Conservation (phyloP, 768 basidiomycete genomes). For the Clathrus columnatus region DNA sequence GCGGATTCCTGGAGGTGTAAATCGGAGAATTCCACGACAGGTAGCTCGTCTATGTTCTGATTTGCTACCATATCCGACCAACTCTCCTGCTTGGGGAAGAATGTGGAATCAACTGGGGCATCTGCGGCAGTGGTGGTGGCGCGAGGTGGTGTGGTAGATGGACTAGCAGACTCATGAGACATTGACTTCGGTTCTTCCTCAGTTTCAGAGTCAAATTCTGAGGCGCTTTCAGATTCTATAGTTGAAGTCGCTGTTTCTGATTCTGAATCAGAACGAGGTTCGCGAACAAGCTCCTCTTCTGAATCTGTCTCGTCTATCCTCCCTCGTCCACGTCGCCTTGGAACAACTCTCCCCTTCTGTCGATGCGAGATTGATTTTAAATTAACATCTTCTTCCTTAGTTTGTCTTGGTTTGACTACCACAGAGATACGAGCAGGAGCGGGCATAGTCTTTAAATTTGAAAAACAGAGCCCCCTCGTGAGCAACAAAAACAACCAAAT, state of each 20-base stretch:
- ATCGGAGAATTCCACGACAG: constrained; percentile 76
- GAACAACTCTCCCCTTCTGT: not conserved
- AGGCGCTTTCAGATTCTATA: constrained; percentile 9
- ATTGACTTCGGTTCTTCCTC: not conserved
- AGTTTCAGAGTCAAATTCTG: constrained; percentile 8
- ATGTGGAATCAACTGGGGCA: constrained; percentile 15
- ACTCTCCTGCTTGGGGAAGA: constrained; percentile 45
- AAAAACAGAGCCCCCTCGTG: no score
- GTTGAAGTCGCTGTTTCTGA: constrained; percentile 1
- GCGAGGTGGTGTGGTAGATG: not conserved
- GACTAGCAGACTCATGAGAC: not conserved
- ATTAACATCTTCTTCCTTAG: not conserved
- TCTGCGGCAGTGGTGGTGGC: not conserved
- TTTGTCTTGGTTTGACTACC: constrained; percentile 1
- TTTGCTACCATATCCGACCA: constrained; percentile 87
- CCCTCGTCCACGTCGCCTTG: constrained; percentile 4
- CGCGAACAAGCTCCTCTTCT: constrained; percentile 15
- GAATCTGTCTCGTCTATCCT: constrained; percentile 9
- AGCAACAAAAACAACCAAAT: no score
- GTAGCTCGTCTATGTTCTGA: constrained; percentile 57
- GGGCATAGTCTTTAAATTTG: not conserved
- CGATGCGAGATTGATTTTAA: not conserved
- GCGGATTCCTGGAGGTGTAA: constrained; percentile 35
- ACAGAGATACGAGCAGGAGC: constrained; percentile 11
- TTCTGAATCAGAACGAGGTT: constrained; percentile 11